phyloP scores from a whole-genome alignment of 176 grass and related monocot genomes.

The Oryza glumipatula region DNA sequence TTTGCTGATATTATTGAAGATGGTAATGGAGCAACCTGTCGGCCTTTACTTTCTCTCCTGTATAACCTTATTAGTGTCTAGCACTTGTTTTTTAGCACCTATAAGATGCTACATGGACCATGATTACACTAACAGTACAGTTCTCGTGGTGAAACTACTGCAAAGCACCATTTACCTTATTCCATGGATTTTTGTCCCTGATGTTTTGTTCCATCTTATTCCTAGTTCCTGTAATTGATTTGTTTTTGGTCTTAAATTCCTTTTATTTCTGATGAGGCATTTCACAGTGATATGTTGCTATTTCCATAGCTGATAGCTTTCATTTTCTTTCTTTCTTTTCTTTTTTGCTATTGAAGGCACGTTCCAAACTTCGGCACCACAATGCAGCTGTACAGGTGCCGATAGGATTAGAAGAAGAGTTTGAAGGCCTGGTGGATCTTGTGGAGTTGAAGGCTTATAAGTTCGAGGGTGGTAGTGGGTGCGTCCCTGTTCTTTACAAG shows the following conservation, averaged over 20 bases:
- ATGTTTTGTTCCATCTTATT: neutral
- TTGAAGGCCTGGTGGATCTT: constrained; percentile 95
- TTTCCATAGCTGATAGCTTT: constrained; percentile 40
- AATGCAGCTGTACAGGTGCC: constrained; percentile 95
- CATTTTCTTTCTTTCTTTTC: neutral
- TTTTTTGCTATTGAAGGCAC: constrained; percentile 55
- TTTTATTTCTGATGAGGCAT: neutral
- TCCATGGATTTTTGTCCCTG: neutral
- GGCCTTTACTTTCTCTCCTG: neutral
- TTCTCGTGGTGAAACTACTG: neutral
- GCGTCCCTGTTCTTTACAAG: constrained; percentile 34
- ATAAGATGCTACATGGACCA: constrained; percentile 15
- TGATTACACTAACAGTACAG: neutral
- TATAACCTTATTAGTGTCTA: neutral
- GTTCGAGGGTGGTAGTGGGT: constrained; percentile 92
- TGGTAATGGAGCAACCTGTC: neutral
- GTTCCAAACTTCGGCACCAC: constrained; percentile 90
- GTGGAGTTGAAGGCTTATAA: constrained; percentile 87
- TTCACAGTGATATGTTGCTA: constrained; percentile 7
- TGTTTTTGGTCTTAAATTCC: neutral
- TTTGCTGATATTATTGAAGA: neutral
- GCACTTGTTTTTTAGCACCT: neutral
- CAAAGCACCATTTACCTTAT: constrained; percentile 18
- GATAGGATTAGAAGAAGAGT: constrained; percentile 97
- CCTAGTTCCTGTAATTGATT: neutral